These are phyloP conservation scores for Massarina eburnea DNA, from an alignment of 2,329 filamentous ascomycete genomes.

Conservation along the genomic window DNA sequence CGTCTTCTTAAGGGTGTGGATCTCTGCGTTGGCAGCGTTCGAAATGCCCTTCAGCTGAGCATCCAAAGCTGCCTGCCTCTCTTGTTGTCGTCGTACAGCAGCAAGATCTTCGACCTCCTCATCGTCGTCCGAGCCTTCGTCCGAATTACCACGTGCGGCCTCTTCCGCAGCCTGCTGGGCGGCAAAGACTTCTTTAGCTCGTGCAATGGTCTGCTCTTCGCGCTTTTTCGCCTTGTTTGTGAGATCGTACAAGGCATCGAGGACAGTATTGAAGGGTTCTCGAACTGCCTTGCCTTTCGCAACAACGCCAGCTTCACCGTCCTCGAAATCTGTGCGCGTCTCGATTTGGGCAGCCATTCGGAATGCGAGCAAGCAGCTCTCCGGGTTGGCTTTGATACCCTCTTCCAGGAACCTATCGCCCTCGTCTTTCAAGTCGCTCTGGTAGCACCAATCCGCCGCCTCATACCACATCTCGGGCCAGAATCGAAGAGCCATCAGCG, in stretches of 20 bases:
- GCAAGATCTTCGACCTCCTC: constrained; percentile 52
- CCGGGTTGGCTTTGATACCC: constrained; percentile 86
- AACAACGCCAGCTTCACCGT: constrained; percentile 68
- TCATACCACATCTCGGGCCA: constrained; percentile 97
- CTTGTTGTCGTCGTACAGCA: constrained; percentile 34
- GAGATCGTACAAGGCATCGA: constrained; percentile 86
- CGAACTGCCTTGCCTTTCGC: constrained; percentile 72
- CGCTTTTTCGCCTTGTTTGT: constrained; percentile 70
- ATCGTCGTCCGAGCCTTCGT: constrained; percentile 46
- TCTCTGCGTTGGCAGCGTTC: constrained; percentile 71
- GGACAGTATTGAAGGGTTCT: constrained; percentile 78
- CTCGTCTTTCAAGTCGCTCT: constrained; percentile 70
- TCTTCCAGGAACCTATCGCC: constrained; percentile 79
- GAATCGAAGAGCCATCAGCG: constrained; percentile 88
- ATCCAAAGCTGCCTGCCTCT: constrained; percentile 56
- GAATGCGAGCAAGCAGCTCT: constrained; percentile 87
- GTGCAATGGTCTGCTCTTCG: constrained; percentile 62
- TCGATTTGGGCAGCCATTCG: constrained; percentile 89
- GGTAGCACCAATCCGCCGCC: constrained; percentile 88
- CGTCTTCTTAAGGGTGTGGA: constrained; percentile 75
- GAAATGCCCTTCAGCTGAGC: constrained; percentile 59
- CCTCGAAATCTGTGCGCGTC: constrained; percentile 72
- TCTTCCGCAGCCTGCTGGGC: constrained; percentile 47
- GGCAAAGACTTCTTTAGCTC: constrained; percentile 58
- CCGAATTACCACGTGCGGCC: constrained; percentile 40